Evolutionary conservation across 148 eudicot genomes (phyloP).

Genomic region (Drosera capensis): DNA sequence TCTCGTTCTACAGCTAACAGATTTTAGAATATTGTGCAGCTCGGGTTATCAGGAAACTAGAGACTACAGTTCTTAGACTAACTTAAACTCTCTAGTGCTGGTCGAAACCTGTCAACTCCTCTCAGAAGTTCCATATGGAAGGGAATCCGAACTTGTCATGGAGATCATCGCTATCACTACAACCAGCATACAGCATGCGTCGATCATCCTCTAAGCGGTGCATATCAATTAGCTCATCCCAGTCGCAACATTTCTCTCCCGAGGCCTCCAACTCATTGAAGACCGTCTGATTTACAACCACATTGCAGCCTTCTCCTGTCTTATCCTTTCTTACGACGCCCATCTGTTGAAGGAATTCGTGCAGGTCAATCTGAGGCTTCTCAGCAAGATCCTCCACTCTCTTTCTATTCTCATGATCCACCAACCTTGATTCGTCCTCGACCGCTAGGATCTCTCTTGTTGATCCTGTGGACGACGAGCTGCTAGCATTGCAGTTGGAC

Average conservation of each 20-base stretch:
- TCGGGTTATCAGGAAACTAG: too few relatives aligned
- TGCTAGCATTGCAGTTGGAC: slow-evolving; percentile 7
- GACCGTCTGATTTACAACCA: slow-evolving; percentile 4
- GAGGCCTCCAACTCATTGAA: slow-evolving; percentile 10
- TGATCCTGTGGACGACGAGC: slow-evolving; percentile 17
- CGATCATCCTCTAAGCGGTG: slow-evolving; percentile 18
- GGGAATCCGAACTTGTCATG: slow-evolving; percentile 26
- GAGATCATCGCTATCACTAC: slow-evolving; percentile 16
- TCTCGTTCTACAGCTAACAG: too few relatives aligned
- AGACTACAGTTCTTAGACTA: too few relatives aligned
- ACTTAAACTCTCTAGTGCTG: too few relatives aligned
- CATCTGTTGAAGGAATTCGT: slow-evolving; percentile 70
- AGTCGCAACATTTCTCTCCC: slow-evolving; percentile 23
- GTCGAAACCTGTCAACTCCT: too few relatives aligned
- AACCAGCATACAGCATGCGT: slow-evolving; percentile 15
- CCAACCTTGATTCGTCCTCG: slow-evolving; percentile 1
- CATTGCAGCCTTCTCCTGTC: slow-evolving; percentile 2
- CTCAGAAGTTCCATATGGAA: slow-evolving; percentile 45
- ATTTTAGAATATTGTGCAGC: too few relatives aligned
- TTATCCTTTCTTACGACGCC: slow-evolving; percentile 47
- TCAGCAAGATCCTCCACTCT: slow-evolving; percentile 8
- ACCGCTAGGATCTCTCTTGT: background rate
- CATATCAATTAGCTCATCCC: slow-evolving; percentile 62
- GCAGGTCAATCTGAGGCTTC: slow-evolving; percentile 85
- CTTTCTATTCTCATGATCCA: too few relatives aligned